Evolutionary conservation across 2,329 filamentous ascomycete genomes (phyloP).

Genomic region (Penicillium freii): DNA sequence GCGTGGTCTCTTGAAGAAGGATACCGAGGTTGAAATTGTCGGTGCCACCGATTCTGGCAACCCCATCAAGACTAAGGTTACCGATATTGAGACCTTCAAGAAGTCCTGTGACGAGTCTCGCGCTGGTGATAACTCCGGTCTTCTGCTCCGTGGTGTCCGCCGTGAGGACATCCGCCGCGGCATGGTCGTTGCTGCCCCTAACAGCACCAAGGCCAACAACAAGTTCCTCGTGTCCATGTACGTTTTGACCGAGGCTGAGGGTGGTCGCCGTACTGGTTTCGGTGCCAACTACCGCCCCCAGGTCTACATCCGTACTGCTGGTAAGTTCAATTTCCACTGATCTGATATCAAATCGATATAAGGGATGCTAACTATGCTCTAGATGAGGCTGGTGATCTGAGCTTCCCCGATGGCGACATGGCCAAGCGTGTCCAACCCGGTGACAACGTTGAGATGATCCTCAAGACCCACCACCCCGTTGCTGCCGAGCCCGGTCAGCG

Average conservation of each 20-base stretch:
- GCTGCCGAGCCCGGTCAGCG: conserved; percentile 89
- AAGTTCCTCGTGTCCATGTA: conserved; percentile 97
- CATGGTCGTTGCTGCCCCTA: conserved; percentile 88
- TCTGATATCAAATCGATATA: background rate
- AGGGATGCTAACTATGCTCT: conserved; percentile 33
- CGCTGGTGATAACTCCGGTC: conserved; percentile 96
- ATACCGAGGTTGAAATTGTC: conserved; percentile 90
- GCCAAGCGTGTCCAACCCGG: conserved; percentile 92
- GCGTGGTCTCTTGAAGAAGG: conserved; percentile 90
- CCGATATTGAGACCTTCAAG: conserved; percentile 99
- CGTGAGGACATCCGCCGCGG: conserved; percentile 92
- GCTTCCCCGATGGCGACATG: conserved; percentile 79
- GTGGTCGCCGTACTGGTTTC: conserved; percentile 95
- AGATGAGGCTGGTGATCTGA: conserved; percentile 70
- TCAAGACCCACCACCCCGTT: conserved; percentile 78
- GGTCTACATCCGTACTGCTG: conserved; percentile 91
- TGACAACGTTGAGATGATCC: conserved; percentile 98
- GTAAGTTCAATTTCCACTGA: background rate
- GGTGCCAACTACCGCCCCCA: conserved; percentile 94
- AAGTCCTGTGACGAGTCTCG: conserved; percentile 97
- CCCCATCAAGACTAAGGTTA: conserved; percentile 97
- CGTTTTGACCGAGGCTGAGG: conserved; percentile 95
- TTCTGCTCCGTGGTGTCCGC: conserved; percentile 91
- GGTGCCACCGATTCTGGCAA: conserved; percentile 67
- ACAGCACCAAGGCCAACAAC: conserved; percentile 78